Conservation (phyloP, 2,329 filamentous ascomycete species). For the Phialophora verrucosa region DNA sequence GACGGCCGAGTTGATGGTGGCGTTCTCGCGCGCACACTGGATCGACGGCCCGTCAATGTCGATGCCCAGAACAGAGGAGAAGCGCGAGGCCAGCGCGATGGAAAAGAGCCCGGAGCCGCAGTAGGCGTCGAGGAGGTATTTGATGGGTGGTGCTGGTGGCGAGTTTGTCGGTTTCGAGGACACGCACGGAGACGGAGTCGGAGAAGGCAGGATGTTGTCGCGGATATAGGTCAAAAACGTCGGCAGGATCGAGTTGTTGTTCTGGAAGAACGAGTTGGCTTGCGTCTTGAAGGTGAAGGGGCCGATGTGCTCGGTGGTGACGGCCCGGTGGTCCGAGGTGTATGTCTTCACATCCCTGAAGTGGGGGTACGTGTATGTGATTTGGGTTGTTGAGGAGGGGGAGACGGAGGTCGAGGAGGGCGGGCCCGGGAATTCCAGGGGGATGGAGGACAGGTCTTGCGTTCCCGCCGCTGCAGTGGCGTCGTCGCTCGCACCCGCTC, state of each 20-base stretch:
- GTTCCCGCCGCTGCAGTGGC: too few relatives aligned
- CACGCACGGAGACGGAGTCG: slow-evolving; percentile 38
- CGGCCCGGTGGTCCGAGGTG: slow-evolving; percentile 83
- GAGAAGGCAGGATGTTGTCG: slow-evolving; percentile 69
- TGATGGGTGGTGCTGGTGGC: slow-evolving; percentile 56
- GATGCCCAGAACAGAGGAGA: slow-evolving; percentile 81
- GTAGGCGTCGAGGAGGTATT: slow-evolving; percentile 95
- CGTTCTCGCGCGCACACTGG: slow-evolving; percentile 77
- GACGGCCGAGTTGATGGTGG: slow-evolving; percentile 65
- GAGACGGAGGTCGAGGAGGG: slow-evolving; percentile 30
- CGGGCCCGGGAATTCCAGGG: slow-evolving; percentile 8
- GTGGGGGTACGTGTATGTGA: slow-evolving; percentile 62
- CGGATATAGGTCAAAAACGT: slow-evolving; percentile 87
- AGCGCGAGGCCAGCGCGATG: slow-evolving; percentile 83
- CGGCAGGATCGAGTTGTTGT: slow-evolving; percentile 97
- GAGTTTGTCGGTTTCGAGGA: slow-evolving; percentile 20
- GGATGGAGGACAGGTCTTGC: slow-evolving; percentile 13
- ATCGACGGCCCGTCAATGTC: slow-evolving; percentile 85
- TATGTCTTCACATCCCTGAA: slow-evolving; percentile 83
- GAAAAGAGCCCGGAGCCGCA: slow-evolving; percentile 97
- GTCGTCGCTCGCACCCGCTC: not conserved
- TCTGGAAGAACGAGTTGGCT: slow-evolving; percentile 96
- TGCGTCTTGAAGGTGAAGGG: slow-evolving; percentile 86
- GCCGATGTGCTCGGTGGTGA: slow-evolving; percentile 85
- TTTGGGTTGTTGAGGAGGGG: slow-evolving; percentile 54